These are phyloP conservation scores for Pythium pyrilobum DNA, from an alignment of 352 stramenopile species.

Conservation along the genomic window DNA sequence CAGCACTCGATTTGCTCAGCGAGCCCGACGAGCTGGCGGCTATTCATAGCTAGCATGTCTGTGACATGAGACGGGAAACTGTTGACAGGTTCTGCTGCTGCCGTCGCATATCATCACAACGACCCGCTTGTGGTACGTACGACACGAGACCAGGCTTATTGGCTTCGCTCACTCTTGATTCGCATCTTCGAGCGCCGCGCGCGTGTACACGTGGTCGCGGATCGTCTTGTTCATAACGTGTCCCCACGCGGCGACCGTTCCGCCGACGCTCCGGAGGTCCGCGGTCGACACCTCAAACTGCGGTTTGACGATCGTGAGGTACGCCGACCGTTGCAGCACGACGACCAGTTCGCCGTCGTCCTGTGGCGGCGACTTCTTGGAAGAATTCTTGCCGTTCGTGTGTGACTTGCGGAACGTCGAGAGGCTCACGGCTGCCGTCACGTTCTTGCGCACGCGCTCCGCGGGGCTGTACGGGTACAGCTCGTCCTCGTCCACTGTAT, in stretches of 20 bases:
- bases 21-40: too few relatives aligned
- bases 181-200: too few relatives aligned
- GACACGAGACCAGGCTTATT: too few relatives aligned
- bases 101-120: too few relatives aligned
- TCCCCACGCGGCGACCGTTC: neutral
- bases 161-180: too few relatives aligned
- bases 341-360: neutral
- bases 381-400: neutral
- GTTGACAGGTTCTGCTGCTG: too few relatives aligned
- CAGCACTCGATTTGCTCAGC: too few relatives aligned
- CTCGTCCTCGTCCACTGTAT: slow-evolving; percentile 36
- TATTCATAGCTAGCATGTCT: too few relatives aligned
- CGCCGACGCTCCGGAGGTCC: neutral
- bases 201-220: neutral
- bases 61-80: too few relatives aligned
- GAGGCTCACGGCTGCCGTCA: slow-evolving; percentile 17
- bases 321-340: neutral
- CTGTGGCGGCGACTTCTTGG: too few relatives aligned
- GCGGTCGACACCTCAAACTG: neutral
- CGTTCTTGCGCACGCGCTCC: slow-evolving; percentile 22
- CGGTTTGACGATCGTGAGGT: neutral
- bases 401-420: neutral
- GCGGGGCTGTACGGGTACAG: slow-evolving; percentile 34
- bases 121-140: too few relatives aligned
- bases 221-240: slow-evolving; percentile 2